Base-by-base conservation (phyloP, 2,329 filamentous ascomycete genomes). In the Acrocalymma vagum region DNA sequence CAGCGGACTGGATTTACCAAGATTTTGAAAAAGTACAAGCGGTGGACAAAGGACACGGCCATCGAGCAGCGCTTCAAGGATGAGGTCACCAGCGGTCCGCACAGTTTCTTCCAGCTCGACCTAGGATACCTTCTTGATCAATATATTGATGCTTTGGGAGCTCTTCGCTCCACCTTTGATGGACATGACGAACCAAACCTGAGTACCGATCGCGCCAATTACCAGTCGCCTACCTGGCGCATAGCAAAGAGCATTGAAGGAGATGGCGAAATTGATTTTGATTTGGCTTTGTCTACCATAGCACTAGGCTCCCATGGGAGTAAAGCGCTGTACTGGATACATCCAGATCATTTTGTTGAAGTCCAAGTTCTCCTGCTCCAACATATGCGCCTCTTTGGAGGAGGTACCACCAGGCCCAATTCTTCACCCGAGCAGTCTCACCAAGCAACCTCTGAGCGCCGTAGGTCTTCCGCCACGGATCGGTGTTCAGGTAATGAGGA, bases 1-100 rank as follows among this genome's bases (percentile, higher is more conserved):
- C 90, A 95, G 63, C 78, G 85, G 8, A 81, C 86, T 4, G 90
- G 87, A 4, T 92, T 95, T 58, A 81, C 83, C 39, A 95, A 95
- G 71, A 85, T 95, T 24, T 74, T 92, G 22, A 94, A 93, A 67
- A 95, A 95, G 65, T 93, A 94, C 71, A 76, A 86, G 79, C 92
- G 91, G 79, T 94, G 90, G 90, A 93, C 89, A 3, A 84, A 84
- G 26, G 91, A 88, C 15, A 76, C 76, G 5, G 77, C 80, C 0
- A 74, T 94, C 15, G 80, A 81, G 45, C 73, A 75, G 29, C 81
- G 85, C 16, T 88, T 94, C 69, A 83, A 81, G 46, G 78, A 85
- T 20, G 80, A 85, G 53, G 72, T 93, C 16, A 75, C 90, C 31
- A 75, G 76, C 33, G 77, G 83, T 38, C 84, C 83, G 4, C 87